Evolutionary conservation across 176 grass and related monocot genomes (phyloP), one percentile per base, ranked within the genome.

Genomic region (Avena sativa): DNA sequence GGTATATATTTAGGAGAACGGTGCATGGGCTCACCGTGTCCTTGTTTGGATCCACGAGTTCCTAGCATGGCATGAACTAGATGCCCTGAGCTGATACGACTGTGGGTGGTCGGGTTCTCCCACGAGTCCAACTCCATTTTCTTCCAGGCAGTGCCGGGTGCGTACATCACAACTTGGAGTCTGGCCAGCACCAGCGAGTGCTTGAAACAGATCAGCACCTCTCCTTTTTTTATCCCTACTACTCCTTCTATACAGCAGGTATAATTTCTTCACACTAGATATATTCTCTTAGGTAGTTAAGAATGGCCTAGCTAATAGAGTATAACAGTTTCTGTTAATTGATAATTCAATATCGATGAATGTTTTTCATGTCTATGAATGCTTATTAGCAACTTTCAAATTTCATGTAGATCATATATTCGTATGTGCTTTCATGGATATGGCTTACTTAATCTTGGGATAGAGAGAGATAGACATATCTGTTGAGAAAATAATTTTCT

Each of bases 131-230:
- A 13, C 2, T 21, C 69, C 20, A 21, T 72, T 46, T 72, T 72
- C 69, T 21, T 72, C 38, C 38, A 72, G 69, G 38, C 40, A 2
- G 40, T 21, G n/a, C 9, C 19, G 19, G 40, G 40, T 11, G 69
- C 46, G 10, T 46, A 12, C 69, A 72, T 12, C 40, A 72, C 13
- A 19, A 44, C 40, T 16, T 72, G 6, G 9, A 72, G 69, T 72
- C 69, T 11, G 19, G 40, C 1, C 69, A 47, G 19, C 69, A 47
- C 12, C 9, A 21, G 5, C 19, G 40, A 21, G 69, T 72, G 9
- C 40, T 72, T 12, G 19, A 72, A 71, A 71, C 68, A 9, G 68
- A 71, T 46, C 68, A 71, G 68, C 68, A 44, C 68, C 5, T 44
- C 3, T n/a, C 68, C 17, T 2, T 4, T 71, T 38, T 71, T 20